Percentiles rank a stretch among this genome's conserved stretches.
Evolutionary conservation across 805 yeast species (phyloP).

Genomic region (Nakazawaea sp.): DNA sequence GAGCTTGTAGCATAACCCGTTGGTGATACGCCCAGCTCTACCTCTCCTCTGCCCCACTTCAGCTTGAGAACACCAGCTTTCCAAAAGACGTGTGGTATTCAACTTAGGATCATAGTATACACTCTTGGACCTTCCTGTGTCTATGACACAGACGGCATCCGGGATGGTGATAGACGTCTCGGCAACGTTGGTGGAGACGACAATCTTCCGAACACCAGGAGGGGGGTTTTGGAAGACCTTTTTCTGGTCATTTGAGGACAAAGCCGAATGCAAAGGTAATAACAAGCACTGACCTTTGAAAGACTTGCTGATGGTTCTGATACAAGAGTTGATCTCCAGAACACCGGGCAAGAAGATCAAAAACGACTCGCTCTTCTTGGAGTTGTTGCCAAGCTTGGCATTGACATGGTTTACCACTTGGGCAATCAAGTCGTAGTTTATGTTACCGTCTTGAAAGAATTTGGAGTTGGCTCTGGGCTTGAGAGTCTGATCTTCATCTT

Average conservation of each 20-base stretch:
- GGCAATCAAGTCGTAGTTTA: conserved; percentile 70
- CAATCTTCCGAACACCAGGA: conserved; percentile 58
- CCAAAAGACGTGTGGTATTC: conserved; percentile 66
- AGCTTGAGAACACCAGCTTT: conserved; percentile 84
- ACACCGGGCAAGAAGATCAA: conserved; percentile 87
- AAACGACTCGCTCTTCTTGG: conserved; percentile 57
- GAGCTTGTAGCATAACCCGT: conserved; percentile 76
- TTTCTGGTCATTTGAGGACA: conserved; percentile 76
- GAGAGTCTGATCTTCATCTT: conserved; percentile 25
- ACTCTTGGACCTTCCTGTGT: conserved; percentile 79
- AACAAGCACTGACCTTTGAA: conserved; percentile 27
- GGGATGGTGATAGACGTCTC: conserved; percentile 96
- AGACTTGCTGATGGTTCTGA: conserved; percentile 27
- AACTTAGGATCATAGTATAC: conserved; percentile 61
- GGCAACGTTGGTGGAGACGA: conserved; percentile 89
- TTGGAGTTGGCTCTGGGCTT: conserved; percentile 59
- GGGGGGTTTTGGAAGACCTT: conserved; percentile 59
- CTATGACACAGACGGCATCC: conserved; percentile 89
- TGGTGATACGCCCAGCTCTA: conserved; percentile 93
- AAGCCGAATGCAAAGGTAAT: conserved; percentile 84
- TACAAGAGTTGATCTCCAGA: conserved; percentile 70
- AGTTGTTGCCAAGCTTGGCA: conserved; percentile 30
- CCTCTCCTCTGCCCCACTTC: conserved; percentile 91
- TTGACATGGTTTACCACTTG: conserved; percentile 50
- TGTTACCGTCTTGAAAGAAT: conserved; percentile 57